phyloP scores from a whole-genome alignment of 73 alveolate genomes.

The Tetrahymena thermophila region DNA sequence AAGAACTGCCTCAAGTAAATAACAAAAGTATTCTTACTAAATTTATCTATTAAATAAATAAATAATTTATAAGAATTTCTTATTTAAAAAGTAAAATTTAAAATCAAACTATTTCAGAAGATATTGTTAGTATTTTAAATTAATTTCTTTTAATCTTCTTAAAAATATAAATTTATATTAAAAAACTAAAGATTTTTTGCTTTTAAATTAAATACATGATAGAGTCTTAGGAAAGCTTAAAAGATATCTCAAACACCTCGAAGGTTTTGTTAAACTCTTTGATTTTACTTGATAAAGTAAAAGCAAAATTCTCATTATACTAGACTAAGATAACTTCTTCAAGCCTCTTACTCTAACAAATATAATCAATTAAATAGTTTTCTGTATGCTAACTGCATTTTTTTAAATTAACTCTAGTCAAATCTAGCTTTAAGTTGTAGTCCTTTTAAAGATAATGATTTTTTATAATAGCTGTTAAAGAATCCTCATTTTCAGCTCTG shows the following conservation, averaged over 20 bases:
- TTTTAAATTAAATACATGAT: background rate
- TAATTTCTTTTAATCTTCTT: too few species aligned
- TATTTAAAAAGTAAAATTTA: too few species aligned
- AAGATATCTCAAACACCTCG: background rate
- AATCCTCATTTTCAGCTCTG: background rate
- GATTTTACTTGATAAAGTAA: background rate
- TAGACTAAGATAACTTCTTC: background rate
- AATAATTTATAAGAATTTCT: background rate
- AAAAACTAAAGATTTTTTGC: too few species aligned
- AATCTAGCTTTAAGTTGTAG: background rate
- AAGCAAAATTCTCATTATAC: background rate
- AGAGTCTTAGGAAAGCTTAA: background rate
- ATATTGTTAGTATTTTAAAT: too few species aligned
- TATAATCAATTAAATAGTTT: background rate
- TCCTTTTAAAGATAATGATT: background rate
- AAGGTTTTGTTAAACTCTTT: background rate
- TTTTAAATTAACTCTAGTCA: background rate
- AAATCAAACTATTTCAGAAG: too few species aligned
- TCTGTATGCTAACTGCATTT: background rate
- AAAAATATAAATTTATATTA: too few species aligned
- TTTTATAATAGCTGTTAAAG: background rate
- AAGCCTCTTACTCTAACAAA: background rate
- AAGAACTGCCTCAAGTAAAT: background rate
- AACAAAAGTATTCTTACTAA: background rate
- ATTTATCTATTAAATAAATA: background rate